phyloP scores from a whole-genome alignment of 106 monocot genomes.

The Platanthera guangdongensis region DNA sequence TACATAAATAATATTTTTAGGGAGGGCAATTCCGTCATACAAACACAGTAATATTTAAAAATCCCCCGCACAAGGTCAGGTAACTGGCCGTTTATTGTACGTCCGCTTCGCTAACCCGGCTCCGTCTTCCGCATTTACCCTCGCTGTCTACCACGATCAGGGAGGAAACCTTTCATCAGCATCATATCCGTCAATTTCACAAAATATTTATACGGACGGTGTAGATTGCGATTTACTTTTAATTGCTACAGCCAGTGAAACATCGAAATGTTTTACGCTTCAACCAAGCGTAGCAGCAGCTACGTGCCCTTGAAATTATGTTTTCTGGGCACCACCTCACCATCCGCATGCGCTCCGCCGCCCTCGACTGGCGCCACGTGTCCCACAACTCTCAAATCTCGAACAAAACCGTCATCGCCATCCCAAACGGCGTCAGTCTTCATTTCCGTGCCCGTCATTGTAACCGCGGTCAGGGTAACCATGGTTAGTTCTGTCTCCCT shows the following conservation, averaged over 20 bases:
- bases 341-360: conserved; percentile 5
- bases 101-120: no score
- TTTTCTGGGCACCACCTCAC: not conserved
- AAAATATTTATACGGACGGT: not conserved
- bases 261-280: not conserved
- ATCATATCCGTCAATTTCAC: not conserved
- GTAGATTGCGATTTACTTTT: not conserved
- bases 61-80: no score
- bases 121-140: no score
- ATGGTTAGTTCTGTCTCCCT: not conserved
- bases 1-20: no score
- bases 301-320: not conserved
- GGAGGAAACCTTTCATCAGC: not conserved
- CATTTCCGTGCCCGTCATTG: not conserved
- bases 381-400: not conserved
- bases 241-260: not conserved
- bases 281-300: not conserved
- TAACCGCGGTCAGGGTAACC: not conserved
- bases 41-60: no score
- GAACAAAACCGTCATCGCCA: not conserved
- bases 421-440: not conserved
- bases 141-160: no score
- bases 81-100: no score
- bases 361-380: not conserved
- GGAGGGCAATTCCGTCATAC: no score